Evolutionary conservation across 345 rosid genomes (phyloP).

Genomic region (Hirschfeldia incana): DNA sequence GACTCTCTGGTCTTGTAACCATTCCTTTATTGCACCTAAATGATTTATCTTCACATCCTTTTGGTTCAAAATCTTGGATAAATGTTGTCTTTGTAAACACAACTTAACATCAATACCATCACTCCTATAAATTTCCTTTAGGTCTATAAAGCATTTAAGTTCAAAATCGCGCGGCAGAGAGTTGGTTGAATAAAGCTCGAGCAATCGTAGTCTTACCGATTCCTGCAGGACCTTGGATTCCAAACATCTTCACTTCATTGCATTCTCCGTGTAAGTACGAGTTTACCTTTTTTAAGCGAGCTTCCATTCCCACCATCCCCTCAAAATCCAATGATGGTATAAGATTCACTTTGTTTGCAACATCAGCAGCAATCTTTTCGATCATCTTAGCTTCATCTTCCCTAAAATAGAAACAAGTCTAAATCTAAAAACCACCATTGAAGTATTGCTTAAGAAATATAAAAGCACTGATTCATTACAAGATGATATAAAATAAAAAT

Average conservation of each 20-base stretch:
- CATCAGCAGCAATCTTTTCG: not conserved
- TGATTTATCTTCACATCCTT: too few relatives aligned
- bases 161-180: not conserved
- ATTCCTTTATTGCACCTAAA: not conserved
- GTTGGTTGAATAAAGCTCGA: not conserved
- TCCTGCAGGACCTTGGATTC: not conserved
- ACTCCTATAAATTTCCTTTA: not conserved
- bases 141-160: not conserved
- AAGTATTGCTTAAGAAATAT: not conserved
- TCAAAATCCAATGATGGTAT: not conserved
- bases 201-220: not conserved
- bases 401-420: not conserved
- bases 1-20: not conserved
- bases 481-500: too few relatives aligned
- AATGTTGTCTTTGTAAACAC: not conserved
- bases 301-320: not conserved
- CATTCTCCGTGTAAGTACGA: not conserved
- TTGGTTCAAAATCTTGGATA: not conserved
- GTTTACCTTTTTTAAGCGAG: not conserved
- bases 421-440: too few relatives aligned
- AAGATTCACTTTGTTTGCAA: not conserved
- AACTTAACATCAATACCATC: not conserved
- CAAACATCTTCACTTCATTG: not conserved
- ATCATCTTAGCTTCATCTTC: not conserved
- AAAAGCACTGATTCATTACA: not conserved